phyloP scores from a whole-genome alignment of 768 basidiomycete genomes.

The Coprinopsis strossmayeri region DNA sequence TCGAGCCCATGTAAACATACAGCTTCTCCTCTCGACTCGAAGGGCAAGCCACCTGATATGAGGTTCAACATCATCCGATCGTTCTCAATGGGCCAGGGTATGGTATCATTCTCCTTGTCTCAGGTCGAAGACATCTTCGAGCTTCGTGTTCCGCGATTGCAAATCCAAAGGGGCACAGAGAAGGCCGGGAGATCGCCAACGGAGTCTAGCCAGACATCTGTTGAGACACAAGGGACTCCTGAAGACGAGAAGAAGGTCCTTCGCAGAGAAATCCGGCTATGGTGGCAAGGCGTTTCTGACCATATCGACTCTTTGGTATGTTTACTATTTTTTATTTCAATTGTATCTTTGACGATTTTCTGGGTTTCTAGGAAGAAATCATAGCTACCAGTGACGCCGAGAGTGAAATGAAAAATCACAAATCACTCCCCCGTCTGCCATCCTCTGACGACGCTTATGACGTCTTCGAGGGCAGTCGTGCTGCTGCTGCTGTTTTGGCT shows the following conservation, averaged over 20 bases:
- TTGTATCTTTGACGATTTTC: too few species aligned
- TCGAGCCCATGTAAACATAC: slow-evolving; percentile 45
- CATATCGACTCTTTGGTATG: slow-evolving; percentile 56
- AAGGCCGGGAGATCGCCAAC: slow-evolving; percentile 11
- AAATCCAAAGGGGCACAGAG: slow-evolving; percentile 34
- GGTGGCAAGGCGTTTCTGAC: slow-evolving; percentile 62
- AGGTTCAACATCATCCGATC: slow-evolving; percentile 37
- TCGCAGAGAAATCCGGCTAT: slow-evolving; percentile 53
- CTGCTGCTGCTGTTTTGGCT: slow-evolving; percentile 14
- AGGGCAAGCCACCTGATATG: slow-evolving; percentile 20
- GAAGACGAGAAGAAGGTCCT: slow-evolving; percentile 42
- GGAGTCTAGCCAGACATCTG: neutral
- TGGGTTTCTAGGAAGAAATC: too few species aligned
- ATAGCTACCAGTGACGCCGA: too few species aligned
- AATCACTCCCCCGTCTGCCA: slow-evolving; percentile 55
- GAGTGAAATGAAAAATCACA: slow-evolving; percentile 21
- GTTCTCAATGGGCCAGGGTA: slow-evolving; percentile 23
- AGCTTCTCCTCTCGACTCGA: slow-evolving; percentile 20
- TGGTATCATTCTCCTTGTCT: slow-evolving; percentile 40
- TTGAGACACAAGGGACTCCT: slow-evolving; percentile 14
- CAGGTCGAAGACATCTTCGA: slow-evolving; percentile 54
- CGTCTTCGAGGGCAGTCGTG: slow-evolving; percentile 16
- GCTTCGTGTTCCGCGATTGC: slow-evolving; percentile 51
- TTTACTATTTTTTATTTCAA: slow-evolving; percentile 7
- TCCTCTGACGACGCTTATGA: slow-evolving; percentile 49